phyloP scores from a whole-genome alignment of 495 filamentous ascomycete genomes.

The Hypoxylon fuscum region DNA sequence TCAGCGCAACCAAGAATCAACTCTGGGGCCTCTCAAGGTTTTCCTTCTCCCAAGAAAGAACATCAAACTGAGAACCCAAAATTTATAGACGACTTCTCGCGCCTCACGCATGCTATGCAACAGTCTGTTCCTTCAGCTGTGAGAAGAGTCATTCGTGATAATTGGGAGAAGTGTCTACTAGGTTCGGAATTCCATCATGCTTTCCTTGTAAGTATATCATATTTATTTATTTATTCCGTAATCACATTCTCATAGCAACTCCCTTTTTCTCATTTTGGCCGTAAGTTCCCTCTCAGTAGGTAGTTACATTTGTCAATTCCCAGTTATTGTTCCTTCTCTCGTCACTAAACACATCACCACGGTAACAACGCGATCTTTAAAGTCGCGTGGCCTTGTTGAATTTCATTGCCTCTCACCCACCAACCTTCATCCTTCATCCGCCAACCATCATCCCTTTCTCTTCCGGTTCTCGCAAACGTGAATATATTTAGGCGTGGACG shows the following conservation, averaged over 20 bases:
- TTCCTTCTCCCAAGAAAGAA: conserved; percentile 51
- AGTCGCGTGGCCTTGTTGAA: no score
- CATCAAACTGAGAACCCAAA: conserved; percentile 49
- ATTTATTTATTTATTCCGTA: neutral
- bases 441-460: no score
- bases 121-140: conserved; percentile 56
- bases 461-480: no score
- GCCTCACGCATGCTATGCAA: conserved; percentile 52
- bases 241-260: neutral
- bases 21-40: conserved; percentile 33
- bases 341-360: no score
- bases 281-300: neutral
- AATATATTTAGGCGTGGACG: no score
- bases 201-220: conserved; percentile 54
- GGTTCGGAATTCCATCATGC: conserved; percentile 61
- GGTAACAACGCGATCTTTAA: no score
- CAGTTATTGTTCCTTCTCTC: no score
- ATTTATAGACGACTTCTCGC: conserved; percentile 53
- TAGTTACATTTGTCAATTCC: no score
- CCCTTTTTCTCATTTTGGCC: neutral
- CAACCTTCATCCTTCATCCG: no score
- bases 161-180: conserved; percentile 61
- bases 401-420: no score
- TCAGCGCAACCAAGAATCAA: conserved; percentile 9
- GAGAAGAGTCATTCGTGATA: conserved; percentile 54